These are phyloP conservation scores for Solanum sejunctum DNA, from an alignment of 257 asterid species.

Conservation along the genomic window DNA sequence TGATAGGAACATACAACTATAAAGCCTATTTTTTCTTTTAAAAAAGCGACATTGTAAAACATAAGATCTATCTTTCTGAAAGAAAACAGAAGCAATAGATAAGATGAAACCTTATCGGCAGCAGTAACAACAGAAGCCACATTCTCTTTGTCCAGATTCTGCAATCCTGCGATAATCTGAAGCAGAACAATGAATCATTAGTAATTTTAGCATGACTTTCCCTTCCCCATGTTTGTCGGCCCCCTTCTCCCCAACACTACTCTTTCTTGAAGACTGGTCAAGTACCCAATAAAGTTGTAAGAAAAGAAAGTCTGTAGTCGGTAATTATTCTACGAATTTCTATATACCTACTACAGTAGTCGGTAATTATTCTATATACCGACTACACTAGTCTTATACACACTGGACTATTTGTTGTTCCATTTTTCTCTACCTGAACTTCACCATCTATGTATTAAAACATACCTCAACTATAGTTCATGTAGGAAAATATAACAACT, in stretches of 20 bases:
- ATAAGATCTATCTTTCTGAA: background rate
- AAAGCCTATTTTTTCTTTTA: background rate
- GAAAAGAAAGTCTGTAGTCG: background rate
- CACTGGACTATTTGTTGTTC: background rate
- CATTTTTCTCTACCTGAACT: background rate
- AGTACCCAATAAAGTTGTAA: background rate
- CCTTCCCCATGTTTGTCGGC: background rate
- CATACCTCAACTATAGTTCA: background rate
- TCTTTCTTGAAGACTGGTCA: background rate
- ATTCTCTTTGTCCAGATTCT: constrained; percentile 61
- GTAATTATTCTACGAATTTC: too few relatives aligned
- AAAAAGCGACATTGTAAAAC: background rate
- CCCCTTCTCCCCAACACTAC: background rate
- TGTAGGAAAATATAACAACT: background rate
- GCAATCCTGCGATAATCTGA: constrained; percentile 83
- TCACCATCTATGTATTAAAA: background rate
- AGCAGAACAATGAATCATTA: background rate
- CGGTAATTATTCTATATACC: too few relatives aligned
- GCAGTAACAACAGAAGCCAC: constrained; percentile 88
- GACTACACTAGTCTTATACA: too few relatives aligned
- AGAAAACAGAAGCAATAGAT: background rate
- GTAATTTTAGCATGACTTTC: background rate
- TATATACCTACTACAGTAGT: too few relatives aligned
- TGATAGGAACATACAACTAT: background rate
- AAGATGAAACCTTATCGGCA: constrained; percentile 63